phyloP scores from a whole-genome alignment of 768 basidiomycete genomes.

The Trametes cinnabarina region DNA sequence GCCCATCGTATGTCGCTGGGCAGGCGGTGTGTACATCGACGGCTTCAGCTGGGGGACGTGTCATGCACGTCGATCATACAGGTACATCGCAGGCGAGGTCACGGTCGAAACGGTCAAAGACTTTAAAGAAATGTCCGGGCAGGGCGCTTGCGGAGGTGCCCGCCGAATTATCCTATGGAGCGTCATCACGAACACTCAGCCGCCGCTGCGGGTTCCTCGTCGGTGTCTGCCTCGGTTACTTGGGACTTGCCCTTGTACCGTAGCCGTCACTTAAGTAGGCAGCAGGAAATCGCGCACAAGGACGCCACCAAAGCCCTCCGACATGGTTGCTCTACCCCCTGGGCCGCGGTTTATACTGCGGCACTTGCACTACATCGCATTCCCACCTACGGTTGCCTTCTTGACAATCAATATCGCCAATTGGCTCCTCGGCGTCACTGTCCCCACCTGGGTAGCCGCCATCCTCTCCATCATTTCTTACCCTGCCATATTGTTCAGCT shows the following conservation, averaged over 20 bases:
- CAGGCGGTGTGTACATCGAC: no score
- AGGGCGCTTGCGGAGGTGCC: neutral
- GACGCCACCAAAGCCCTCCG: neutral
- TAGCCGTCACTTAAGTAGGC: neutral
- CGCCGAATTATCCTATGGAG: neutral
- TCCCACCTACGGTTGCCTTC: neutral
- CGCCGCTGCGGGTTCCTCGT: neutral
- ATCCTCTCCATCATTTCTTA: neutral
- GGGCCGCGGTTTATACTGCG: neutral
- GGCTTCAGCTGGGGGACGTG: neutral
- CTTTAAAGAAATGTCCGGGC: neutral
- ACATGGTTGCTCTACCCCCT: neutral
- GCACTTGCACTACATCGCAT: neutral
- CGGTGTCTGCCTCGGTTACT: neutral
- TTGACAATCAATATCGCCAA: neutral
- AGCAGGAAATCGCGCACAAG: neutral
- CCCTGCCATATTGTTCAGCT: neutral
- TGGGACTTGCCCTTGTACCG: neutral
- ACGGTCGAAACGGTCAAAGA: no score
- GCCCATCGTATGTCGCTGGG: no score
- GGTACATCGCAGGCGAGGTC: no score
- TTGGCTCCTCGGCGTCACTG: neutral
- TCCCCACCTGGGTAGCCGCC: neutral
- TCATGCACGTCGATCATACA: no score
- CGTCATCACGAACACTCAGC: neutral